Base-by-base conservation (phyloP, 1,139 yeast genomes). In the Pneumocystis wakefieldiae region DNA sequence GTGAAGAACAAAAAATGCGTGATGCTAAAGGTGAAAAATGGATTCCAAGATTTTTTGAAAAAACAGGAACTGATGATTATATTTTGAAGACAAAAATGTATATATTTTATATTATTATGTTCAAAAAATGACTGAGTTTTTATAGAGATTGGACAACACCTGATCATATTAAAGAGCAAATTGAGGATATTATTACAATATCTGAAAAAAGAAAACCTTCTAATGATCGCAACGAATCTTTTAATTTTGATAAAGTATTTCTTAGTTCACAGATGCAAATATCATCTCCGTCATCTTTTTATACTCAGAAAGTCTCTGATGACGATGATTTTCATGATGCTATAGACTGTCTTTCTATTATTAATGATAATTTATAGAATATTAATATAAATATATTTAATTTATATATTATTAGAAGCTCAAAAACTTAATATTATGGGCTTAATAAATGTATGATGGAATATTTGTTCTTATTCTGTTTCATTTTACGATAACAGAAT, bases 11-110 rank as follows among this genome's bases (percentile, higher is more conserved):
- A 12, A 86, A 85, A 72, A 79, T 82, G 70, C 81, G 98, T 69
- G 73, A 75, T 15, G 95, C 86, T 68, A 87, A 84, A 42, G 95
- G 95, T 5, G 84, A 81, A 1, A 88, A 84, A 67, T 90, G 87
- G 74, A 84, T 82, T 68, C 97, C 97, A 28, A 83, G 83, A 70
- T 75, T 89, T 62, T 92, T 92, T 76, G 81, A 66, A 69, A 69
- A 7, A 71, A 70, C 62, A 19, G 14, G 67, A 59, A 3, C 76
- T 75, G 60, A 77, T 78, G 64, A 61, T 32, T 61, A 61, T 55
- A 32, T 29, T 5, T 39, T 61, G 17, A 60, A 61, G 15, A 36
- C 61, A 24, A 53, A 37, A 19, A 61, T 61, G 32, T 59, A 39
- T 58, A 14, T 39, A 32, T 15, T 19, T 19, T 7, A 48, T 48